Percentiles rank a stretch among this genome's conserved stretches.
phyloP scores from a whole-genome alignment of 2,329 filamentous ascomycete genomes.

The Hortaea werneckii region DNA sequence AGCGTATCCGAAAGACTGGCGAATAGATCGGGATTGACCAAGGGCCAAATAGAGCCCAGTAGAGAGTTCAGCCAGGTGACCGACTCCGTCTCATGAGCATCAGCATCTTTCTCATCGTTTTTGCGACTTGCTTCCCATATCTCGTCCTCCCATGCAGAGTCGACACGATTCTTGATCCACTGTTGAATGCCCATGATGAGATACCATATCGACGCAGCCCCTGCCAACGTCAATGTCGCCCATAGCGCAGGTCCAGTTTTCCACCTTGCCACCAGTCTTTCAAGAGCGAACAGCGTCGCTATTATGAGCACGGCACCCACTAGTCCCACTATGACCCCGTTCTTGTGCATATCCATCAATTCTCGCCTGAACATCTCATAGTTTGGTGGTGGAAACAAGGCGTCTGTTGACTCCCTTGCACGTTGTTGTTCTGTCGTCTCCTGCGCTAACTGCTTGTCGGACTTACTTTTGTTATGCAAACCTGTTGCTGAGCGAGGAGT shows the following conservation, averaged over 20 bases:
- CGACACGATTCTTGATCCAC: conserved; percentile 53
- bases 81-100: conserved; percentile 49
- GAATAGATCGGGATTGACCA: conserved; percentile 68
- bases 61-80: conserved; percentile 63
- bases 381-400: conserved; percentile 45
- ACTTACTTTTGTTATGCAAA: conserved; percentile 35
- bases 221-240: conserved; percentile 9
- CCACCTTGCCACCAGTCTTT: conserved; percentile 7
- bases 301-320: conserved; percentile 17
- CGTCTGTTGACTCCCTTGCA: conserved; percentile 36
- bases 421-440: conserved; percentile 34
- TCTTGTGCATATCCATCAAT: conserved; percentile 35
- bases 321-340: conserved; percentile 33
- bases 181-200: conserved; percentile 28
- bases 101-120: conserved; percentile 39
- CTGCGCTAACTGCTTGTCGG: conserved; percentile 30
- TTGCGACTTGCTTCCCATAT: conserved; percentile 56
- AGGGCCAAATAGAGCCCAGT: conserved; percentile 58
- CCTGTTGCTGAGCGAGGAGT: conserved; percentile 36
- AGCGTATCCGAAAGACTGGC: conserved; percentile 57
- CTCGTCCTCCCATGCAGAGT: conserved; percentile 56
- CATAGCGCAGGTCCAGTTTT: conserved; percentile 9
- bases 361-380: conserved; percentile 37
- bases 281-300: conserved; percentile 24
- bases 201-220: conserved; percentile 11